Percentiles rank a stretch among this genome's conserved stretches.
phyloP scores from a whole-genome alignment of 306 rosid species.

The Inga oerstediana region DNA sequence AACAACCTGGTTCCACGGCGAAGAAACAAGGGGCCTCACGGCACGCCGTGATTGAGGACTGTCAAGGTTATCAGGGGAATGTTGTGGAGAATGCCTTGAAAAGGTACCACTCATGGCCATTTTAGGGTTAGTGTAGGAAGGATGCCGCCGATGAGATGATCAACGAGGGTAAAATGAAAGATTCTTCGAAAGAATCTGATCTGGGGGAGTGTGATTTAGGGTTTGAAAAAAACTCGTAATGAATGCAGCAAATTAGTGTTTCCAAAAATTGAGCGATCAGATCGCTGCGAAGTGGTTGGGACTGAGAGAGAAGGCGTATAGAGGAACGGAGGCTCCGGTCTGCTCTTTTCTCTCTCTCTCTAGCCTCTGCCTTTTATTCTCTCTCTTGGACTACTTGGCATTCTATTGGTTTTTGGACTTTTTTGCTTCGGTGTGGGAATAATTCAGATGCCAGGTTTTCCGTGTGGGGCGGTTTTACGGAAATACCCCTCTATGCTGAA shows the following conservation, averaged over 20 bases:
- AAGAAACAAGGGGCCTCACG: conserved; percentile 27
- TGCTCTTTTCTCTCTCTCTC: not conserved
- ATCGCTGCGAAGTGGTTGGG: conserved; percentile 37
- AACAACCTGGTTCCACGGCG: conserved; percentile 74
- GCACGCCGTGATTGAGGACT: conserved; percentile 47
- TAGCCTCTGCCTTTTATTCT: not conserved
- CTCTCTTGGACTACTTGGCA: not conserved
- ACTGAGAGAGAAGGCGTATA: conserved; percentile 25
- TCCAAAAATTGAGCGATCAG: conserved; percentile 60
- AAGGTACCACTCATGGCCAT: conserved; percentile 56
- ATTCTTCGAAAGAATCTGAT: not conserved
- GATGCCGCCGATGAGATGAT: conserved; percentile 50
- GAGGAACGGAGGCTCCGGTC: conserved; percentile 16
- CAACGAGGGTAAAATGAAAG: conserved; percentile 26
- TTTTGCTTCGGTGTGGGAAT: conserved; percentile 6
- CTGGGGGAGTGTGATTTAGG: not conserved
- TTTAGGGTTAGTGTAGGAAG: conserved; percentile 43
- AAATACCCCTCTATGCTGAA: not conserved
- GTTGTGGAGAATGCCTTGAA: conserved; percentile 44
- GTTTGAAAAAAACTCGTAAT: conserved; percentile 6
- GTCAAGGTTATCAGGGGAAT: conserved; percentile 25
- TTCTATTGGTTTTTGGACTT: not conserved
- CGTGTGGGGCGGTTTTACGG: not conserved
- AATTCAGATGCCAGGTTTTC: conserved; percentile 4
- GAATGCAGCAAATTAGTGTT: conserved; percentile 6